Evolutionary conservation across 164 flowering plant genomes (phyloP), one percentile per base, ranked within the genome.

Genomic region (Aristolochia fimbriata): DNA sequence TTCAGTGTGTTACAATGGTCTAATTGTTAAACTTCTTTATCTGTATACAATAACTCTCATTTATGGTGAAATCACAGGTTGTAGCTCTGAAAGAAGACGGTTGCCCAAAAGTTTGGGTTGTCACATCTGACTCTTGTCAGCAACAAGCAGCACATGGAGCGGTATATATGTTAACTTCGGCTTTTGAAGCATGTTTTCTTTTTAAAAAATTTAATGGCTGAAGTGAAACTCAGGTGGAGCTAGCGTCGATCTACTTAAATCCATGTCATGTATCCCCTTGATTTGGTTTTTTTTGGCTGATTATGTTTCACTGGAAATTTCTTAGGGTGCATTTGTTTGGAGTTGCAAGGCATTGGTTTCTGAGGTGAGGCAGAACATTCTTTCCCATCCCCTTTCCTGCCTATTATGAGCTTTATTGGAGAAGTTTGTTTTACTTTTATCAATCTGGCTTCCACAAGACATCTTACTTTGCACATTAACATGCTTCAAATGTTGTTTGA

Each of bases 51-150:
- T 37, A 37, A 7, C 11, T 37, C 43, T 37, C 43, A 7, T 37
- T 37, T 3, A 37, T 37, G 8, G 22, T 49, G 52, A 17, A 20
- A 5, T 25, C 51, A 14, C 72, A 92, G 98, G 93, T 92, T 62
- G 90, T 69, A 52, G 91, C 91, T 55, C 70, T 92, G 76, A 87
- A 54, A 80, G 87, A 86, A 51, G 97, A 89, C 77, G 98, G 98
- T 11, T 89, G 98, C 79, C 96, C 96, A 17, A 81, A 71, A 76
- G 97, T 92, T 53, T 89, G 97, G 97, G 98, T 92, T 52, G 98
- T 71, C 53, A 92, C 98, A 61, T 89, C 96, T 65, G 98, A 92
- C 74, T 65, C 46, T 67, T 62, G 73, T 73, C 90, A 89, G 59
- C 96, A 86, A 74, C 77, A 84, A 16, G 88, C 88, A 50, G 98